Conservation (phyloP, 345 rosid genomes). For the Brassica carinata region DNA sequence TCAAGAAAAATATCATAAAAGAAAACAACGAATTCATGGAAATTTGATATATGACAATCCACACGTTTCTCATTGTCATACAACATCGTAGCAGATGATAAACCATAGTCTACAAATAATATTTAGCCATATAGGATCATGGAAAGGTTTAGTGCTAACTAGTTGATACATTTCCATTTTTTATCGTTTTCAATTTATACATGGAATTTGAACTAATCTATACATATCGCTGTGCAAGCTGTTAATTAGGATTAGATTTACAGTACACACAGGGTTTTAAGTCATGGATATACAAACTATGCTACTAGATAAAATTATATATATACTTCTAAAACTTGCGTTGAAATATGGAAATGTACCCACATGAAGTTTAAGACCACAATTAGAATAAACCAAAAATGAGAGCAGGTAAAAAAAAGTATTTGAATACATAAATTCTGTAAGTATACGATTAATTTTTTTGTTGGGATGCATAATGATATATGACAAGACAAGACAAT, state of each 20-base stretch:
- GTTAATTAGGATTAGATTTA: no score
- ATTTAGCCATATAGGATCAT: no score
- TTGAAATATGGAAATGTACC: no score
- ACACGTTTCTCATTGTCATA: background rate
- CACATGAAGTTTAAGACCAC: no score
- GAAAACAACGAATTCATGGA: background rate
- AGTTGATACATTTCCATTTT: background rate
- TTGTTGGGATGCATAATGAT: constrained; percentile 38
- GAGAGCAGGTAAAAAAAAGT: no score
- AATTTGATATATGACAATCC: no score
- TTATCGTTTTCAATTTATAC: background rate
- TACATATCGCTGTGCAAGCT: background rate
- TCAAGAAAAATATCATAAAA: background rate
- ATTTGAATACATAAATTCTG: no score
- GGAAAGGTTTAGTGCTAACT: background rate
- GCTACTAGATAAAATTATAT: background rate
- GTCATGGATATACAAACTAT: background rate
- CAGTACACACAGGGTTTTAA: no score
- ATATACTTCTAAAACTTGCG: no score
- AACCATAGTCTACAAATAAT: background rate
- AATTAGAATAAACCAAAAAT: no score
- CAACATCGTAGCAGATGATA: background rate
- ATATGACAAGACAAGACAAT: constrained; percentile 41
- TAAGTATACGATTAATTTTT: background rate
- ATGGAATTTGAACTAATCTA: background rate